Evolutionary conservation across 805 yeast species (phyloP), one percentile per base, ranked within the genome.

Genomic region (Zygotorulaspora chibaensis): DNA sequence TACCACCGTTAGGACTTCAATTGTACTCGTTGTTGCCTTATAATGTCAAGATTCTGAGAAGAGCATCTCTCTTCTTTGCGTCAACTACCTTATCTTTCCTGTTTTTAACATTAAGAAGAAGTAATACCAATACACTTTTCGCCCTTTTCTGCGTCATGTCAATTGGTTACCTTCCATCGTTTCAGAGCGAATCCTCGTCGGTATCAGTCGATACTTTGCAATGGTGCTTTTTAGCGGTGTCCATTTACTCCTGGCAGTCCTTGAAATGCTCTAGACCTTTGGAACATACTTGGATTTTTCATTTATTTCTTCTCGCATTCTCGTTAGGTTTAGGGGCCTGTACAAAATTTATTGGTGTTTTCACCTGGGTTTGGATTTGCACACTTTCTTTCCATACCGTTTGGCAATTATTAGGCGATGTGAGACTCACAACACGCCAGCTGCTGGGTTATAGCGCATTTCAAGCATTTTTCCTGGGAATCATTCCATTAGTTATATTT

Each of bases 331-430:
- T 72, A 38, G 63, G 81, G 1, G 63, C 80, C 1, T 75, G 89
- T 7, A 75, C 84, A 3, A 86, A 87, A 59, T 77, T 81, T 74
- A 75, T 84, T 3, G 97, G 96, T 0, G 42, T 81, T 17, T 77
- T 79, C 56, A 83, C 91, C 0, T 65, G 80, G 45, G 65, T 65
- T 0, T 88, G 95, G 95, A 66, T 85, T 10, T 75, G 80, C 2
- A 3, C 68, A 0, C 56, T 80, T 38, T 48, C 76, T 2, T 42
- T 74, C 1, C 68, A 71, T 47, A 79, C 80, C 49, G 62, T 83
- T 37, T 89, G 96, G 96, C 62, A 63, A 49, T 56, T 78, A 10
- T 60, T 84, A 31, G 95, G 93, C 11, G 96, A 91, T 63, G 61
- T 84, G 27, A 63, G 68, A 3, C 69, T 83, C 3, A 35, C 76